A percentile compares a stretch with the other conserved stretches of the same genome.
phyloP scores from a whole-genome alignment of 176 grass and related monocot genomes.

The Oryza brachyantha region DNA sequence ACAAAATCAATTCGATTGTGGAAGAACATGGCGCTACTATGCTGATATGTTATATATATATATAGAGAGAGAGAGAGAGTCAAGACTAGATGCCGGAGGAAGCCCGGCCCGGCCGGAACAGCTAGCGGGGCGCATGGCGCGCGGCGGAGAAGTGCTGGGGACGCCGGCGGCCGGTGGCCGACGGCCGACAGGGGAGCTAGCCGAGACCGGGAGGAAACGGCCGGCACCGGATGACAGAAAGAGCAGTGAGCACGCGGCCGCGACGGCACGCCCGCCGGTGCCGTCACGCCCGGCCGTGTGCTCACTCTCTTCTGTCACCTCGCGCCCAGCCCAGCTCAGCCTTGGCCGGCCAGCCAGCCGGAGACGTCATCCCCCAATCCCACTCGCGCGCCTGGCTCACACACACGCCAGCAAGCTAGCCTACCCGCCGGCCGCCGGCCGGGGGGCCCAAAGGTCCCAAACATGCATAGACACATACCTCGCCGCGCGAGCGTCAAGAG shows the following conservation, averaged over 20 bases:
- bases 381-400: background rate
- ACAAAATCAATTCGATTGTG: background rate
- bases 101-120: no score
- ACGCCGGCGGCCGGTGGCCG: background rate
- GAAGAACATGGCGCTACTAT: background rate
- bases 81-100: no score
- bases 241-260: constrained; percentile 72
- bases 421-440: no score
- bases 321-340: constrained; percentile 15
- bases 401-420: background rate
- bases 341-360: background rate
- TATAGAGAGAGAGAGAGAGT: no score
- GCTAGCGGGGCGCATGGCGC: no score
- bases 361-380: background rate
- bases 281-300: constrained; percentile 55
- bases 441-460: no score
- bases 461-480: background rate
- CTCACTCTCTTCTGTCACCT: constrained; percentile 81
- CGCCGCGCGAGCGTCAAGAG: no score
- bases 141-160: background rate
- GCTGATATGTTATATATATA: no score
- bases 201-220: background rate
- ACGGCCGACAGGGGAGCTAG: background rate
- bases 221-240: constrained; percentile 45
- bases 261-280: constrained; percentile 56